Conservation (phyloP, 1,284 basidiomycete genomes). For the Leccinum fallax region DNA sequence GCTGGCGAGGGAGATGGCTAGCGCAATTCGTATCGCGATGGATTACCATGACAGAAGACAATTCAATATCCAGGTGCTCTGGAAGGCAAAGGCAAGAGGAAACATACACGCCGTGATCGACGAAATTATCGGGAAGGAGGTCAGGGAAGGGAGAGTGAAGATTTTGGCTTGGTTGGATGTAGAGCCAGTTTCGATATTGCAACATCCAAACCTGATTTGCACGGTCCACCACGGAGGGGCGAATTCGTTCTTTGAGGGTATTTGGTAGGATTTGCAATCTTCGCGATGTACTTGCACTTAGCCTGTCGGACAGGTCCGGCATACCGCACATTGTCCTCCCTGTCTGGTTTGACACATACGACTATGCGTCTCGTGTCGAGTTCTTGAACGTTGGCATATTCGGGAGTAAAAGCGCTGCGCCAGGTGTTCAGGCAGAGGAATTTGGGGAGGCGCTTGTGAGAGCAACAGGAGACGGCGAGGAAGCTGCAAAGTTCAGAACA, state of each 20-base stretch:
- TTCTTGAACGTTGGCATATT: slow-evolving; percentile 18
- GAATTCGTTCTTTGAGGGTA: slow-evolving; percentile 20
- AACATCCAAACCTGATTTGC: slow-evolving; percentile 18
- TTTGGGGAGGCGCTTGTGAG: slow-evolving; percentile 11
- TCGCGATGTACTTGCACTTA: not conserved
- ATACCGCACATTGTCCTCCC: slow-evolving; percentile 15
- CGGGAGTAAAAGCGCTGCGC: slow-evolving; percentile 8
- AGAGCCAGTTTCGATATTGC: slow-evolving; percentile 16
- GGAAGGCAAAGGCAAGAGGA: slow-evolving; percentile 9
- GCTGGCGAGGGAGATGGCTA: slow-evolving; percentile 8
- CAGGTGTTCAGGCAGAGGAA: slow-evolving; percentile 14
- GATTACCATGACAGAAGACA: slow-evolving; percentile 3
- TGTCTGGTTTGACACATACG: slow-evolving; percentile 21
- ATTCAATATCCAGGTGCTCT: slow-evolving; percentile 7
- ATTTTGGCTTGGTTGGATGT: slow-evolving; percentile 9
- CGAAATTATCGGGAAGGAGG: not conserved
- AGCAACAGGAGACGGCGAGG: slow-evolving; percentile 11
- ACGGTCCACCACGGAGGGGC: slow-evolving; percentile 21
- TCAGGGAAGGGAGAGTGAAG: not conserved
- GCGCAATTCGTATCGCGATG: slow-evolving; percentile 11
- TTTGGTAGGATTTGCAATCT: slow-evolving; percentile 14
- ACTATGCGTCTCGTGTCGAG: slow-evolving; percentile 14
- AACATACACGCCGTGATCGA: not conserved
- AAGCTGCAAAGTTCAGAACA: slow-evolving; percentile 5
- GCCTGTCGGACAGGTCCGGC: slow-evolving; percentile 5